Evolutionary conservation across 805 yeast species (phyloP), one percentile per base, ranked within the genome.

Genomic region (Candida ficus): DNA sequence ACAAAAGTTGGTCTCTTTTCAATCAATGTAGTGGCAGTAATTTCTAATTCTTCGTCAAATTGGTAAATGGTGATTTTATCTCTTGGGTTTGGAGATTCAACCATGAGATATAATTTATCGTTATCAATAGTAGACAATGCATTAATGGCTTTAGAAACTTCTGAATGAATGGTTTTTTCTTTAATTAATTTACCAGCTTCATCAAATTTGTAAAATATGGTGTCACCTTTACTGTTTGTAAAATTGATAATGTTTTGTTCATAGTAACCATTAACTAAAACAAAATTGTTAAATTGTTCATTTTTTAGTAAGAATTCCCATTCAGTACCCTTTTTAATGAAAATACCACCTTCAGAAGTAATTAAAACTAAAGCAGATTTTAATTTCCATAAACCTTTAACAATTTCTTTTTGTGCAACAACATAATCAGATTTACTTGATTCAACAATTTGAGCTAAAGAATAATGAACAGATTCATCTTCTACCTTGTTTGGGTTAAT

Each of bases 11-110:
- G 67, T 4, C 73, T 71, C 27, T 74, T 76, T 14, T 54, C 64
- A 4, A 60, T 52, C 2, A 33, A 35, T 13, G 46, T 48, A 14
- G 46, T 48, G 4, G 47, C 38, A 3, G 39, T 32, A 4, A 68
- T 29, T 3, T 56, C 52, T 2, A 73, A 52, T 1, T 57, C 52
- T 0, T 50, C 41, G 21, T 60, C 50, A 32, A 80, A 49, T 29
- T 63, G 64, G 39, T 67, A 51, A 16, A 77, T 56, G 4, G 70
- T 45, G 35, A 83, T 67, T 4, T 77, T 74, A 35, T 76, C 78
- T 4, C 60, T 64, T 1, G 83, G 80, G 52, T 82, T 78, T 31
- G 93, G 90, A 13, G 87, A 77, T 49, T 84, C 93, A 6, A 72
- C 54, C 14, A 83, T 53, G 0, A 77, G 30, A 35, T 66, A 67